Percentiles rank a stretch among this genome's conserved stretches.
phyloP scores from a whole-genome alignment of 1,139 yeast genomes.

The Citeromyces hawaiiensis region DNA sequence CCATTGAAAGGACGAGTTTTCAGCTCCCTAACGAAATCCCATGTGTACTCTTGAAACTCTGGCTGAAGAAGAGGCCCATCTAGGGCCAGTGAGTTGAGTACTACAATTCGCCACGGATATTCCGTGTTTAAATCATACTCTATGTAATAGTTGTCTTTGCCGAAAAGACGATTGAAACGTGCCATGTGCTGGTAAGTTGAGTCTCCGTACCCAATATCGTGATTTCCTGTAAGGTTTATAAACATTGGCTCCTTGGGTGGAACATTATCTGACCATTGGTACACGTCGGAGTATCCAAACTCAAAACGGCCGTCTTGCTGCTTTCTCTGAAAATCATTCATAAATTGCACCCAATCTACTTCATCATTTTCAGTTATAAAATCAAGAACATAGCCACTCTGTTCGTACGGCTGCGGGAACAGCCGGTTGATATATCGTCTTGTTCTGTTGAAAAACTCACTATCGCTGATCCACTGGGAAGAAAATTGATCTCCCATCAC shows the following conservation, averaged over 20 bases:
- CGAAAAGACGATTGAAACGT: constrained; percentile 61
- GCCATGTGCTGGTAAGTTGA: constrained; percentile 86
- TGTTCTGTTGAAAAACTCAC: constrained; percentile 73
- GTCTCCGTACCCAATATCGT: constrained; percentile 95
- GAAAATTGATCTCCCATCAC: constrained; percentile 90
- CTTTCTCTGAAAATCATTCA: constrained; percentile 24
- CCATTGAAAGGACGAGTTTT: constrained; percentile 48
- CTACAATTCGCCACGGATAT: constrained; percentile 75
- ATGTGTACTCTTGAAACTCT: constrained; percentile 50
- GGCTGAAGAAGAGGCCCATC: constrained; percentile 87
- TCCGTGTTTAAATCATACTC: constrained; percentile 50
- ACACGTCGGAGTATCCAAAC: constrained; percentile 44
- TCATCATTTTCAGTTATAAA: constrained; percentile 29
- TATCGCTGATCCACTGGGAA: constrained; percentile 90
- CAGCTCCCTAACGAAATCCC: constrained; percentile 56
- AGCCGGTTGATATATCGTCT: constrained; percentile 54
- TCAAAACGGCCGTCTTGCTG: constrained; percentile 28
- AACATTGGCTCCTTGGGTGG: constrained; percentile 37
- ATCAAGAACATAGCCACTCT: constrained; percentile 34
- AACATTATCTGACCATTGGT: constrained; percentile 44
- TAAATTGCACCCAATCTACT: constrained; percentile 39
- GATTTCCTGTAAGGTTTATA: constrained; percentile 84
- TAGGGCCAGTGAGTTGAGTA: constrained; percentile 65
- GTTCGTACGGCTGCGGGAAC: constrained; percentile 39
- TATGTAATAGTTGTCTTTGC: constrained; percentile 72